phyloP scores from a whole-genome alignment of 768 basidiomycete genomes.

The Pleurotus tuoliensis region DNA sequence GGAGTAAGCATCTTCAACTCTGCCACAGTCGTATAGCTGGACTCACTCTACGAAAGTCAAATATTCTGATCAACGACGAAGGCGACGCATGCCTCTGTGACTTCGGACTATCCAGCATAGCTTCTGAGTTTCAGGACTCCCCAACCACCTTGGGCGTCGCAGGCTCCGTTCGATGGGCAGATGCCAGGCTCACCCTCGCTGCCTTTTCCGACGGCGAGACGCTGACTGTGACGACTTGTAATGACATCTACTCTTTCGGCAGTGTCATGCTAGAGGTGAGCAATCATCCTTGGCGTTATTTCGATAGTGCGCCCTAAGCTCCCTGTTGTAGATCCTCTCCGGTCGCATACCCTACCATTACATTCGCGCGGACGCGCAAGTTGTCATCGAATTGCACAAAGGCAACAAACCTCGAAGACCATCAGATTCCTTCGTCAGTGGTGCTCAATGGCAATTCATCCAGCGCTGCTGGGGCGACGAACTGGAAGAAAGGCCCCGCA shows the following conservation, averaged over 20 bases:
- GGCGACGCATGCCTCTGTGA: conserved; percentile 40
- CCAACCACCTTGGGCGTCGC: conserved; percentile 29
- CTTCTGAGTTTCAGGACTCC: conserved; percentile 27
- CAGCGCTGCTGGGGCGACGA: conserved; percentile 35
- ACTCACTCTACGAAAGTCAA: conserved; percentile 26
- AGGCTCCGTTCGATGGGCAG: conserved; percentile 46
- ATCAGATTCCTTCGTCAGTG: conserved; percentile 30
- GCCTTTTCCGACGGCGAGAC: conserved; percentile 19
- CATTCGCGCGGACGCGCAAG: conserved; percentile 31
- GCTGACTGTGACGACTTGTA: conserved; percentile 21
- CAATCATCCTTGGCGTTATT: neutral
- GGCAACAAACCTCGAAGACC: conserved; percentile 38
- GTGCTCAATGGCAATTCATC: conserved; percentile 38
- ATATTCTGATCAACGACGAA: conserved; percentile 39
- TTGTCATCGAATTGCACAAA: conserved; percentile 37
- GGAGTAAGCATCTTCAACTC: conserved; percentile 25
- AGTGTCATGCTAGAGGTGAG: conserved; percentile 41
- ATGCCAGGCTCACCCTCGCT: conserved; percentile 27
- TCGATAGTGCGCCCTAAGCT: neutral
- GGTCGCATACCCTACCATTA: conserved; percentile 40
- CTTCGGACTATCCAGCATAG: conserved; percentile 42
- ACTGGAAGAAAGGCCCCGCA: conserved; percentile 25
- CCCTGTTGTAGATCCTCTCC: conserved; percentile 28
- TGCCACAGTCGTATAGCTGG: neutral
- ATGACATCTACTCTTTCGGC: conserved; percentile 45